phyloP scores from a whole-genome alignment of 2,329 filamentous ascomycete genomes.

The Aureobasidium subglaciale region DNA sequence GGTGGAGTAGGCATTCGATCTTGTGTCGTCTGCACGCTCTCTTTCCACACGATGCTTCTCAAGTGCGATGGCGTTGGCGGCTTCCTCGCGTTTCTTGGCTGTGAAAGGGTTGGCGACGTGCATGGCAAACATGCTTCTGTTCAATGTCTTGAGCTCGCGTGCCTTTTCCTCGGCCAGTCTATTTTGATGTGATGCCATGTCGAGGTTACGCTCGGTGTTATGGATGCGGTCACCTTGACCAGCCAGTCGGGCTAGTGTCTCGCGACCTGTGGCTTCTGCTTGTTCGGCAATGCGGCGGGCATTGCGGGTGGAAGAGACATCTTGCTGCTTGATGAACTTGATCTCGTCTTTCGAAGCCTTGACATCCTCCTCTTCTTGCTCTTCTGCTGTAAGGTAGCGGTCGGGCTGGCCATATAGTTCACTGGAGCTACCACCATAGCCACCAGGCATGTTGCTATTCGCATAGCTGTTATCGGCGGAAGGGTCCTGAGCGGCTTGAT shows the following conservation, averaged over 20 bases:
- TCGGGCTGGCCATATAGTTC: slow-evolving; percentile 52
- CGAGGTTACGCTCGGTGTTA: slow-evolving; percentile 76
- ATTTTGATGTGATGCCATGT: slow-evolving; percentile 66
- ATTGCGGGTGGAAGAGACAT: slow-evolving; percentile 65
- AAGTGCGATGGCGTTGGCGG: slow-evolving; percentile 61
- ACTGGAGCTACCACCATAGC: slow-evolving; percentile 20
- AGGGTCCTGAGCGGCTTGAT: slow-evolving; percentile 11
- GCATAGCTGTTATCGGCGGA: slow-evolving; percentile 24
- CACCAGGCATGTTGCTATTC: slow-evolving; percentile 14
- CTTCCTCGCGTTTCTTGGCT: slow-evolving; percentile 50
- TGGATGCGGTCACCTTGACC: slow-evolving; percentile 74
- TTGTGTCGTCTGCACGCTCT: slow-evolving; percentile 49
- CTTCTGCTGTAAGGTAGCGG: slow-evolving; percentile 73
- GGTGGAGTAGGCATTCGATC: slow-evolving; percentile 45
- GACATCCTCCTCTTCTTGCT: slow-evolving; percentile 67
- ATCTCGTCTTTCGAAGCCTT: slow-evolving; percentile 68
- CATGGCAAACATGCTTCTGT: slow-evolving; percentile 79
- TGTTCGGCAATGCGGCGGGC: slow-evolving; percentile 61
- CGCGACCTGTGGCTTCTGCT: slow-evolving; percentile 62
- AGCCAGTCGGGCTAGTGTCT: slow-evolving; percentile 65
- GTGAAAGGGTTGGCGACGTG: slow-evolving; percentile 51
- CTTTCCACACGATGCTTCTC: slow-evolving; percentile 55
- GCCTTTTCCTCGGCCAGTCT: slow-evolving; percentile 72
- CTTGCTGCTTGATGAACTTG: slow-evolving; percentile 67
- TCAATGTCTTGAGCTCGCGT: slow-evolving; percentile 74